These are phyloP conservation scores for Isabelozyma gotoi DNA, from an alignment of 805 yeast species.

Conservation along the genomic window DNA sequence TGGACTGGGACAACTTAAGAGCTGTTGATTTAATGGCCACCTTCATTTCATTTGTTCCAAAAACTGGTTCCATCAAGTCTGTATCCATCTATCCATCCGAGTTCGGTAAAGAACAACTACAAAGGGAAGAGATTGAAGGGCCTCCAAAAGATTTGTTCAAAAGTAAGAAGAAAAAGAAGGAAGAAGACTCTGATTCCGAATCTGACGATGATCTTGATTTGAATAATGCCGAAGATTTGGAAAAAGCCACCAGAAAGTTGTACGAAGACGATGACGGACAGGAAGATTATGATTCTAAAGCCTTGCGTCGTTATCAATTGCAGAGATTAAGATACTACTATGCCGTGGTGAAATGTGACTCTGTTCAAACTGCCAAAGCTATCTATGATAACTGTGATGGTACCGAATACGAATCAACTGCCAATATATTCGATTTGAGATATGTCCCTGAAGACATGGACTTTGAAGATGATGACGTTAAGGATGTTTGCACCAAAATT, in stretches of 20 bases:
- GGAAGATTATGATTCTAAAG: slow-evolving; percentile 79
- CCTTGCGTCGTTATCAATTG: slow-evolving; percentile 84
- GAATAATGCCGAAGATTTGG: slow-evolving; percentile 48
- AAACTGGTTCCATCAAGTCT: slow-evolving; percentile 65
- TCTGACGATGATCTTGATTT: slow-evolving; percentile 41
- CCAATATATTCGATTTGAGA: slow-evolving; percentile 88
- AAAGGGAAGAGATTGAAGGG: slow-evolving; percentile 84
- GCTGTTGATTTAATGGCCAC: slow-evolving; percentile 89
- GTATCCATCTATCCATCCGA: slow-evolving; percentile 83
- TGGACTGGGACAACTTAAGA: slow-evolving; percentile 96
- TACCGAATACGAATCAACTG: slow-evolving; percentile 92
- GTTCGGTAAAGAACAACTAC: slow-evolving; percentile 90
- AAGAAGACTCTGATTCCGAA: slow-evolving; percentile 33
- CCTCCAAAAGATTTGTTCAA: slow-evolving; percentile 85
- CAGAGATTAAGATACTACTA: slow-evolving; percentile 91
- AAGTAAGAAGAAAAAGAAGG: slow-evolving; percentile 38
- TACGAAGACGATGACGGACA: slow-evolving; percentile 82
- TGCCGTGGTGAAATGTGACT: slow-evolving; percentile 85
- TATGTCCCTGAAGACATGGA: slow-evolving; percentile 92
- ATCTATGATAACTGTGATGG: slow-evolving; percentile 92
- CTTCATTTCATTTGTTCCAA: slow-evolving; percentile 79
- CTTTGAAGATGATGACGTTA: slow-evolving; percentile 70
- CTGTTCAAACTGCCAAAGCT: slow-evolving; percentile 62
- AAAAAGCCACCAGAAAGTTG: slow-evolving; percentile 65
- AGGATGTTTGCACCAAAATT: slow-evolving; percentile 68